A percentile compares a stretch with the other conserved stretches of the same genome.
Conservation (phyloP, 495 filamentous ascomycete genomes). For the Tirmania nivea region DNA sequence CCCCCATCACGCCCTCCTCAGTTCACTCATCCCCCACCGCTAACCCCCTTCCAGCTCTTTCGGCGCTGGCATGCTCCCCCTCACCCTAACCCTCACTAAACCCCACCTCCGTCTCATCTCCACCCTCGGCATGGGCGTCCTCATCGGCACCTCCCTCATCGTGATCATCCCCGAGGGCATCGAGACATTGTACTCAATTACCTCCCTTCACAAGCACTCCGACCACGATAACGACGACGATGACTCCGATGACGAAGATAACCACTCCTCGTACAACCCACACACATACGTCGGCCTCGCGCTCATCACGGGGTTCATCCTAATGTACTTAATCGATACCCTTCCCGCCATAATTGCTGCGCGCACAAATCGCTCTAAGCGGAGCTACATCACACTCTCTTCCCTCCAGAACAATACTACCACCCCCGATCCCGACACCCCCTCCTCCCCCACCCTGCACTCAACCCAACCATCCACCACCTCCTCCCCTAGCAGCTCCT, state of each 20-base stretch:
- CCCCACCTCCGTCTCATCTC: slow-evolving; percentile 76
- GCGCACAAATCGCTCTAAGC: slow-evolving; percentile 25
- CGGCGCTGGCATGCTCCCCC: slow-evolving; percentile 74
- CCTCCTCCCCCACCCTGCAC: slow-evolving; percentile 18
- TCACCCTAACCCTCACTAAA: slow-evolving; percentile 74
- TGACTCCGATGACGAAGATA: slow-evolving; percentile 7
- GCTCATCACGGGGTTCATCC: slow-evolving; percentile 67
- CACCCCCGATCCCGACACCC: slow-evolving; percentile 12
- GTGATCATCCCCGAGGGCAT: slow-evolving; percentile 96
- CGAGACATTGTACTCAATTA: slow-evolving; percentile 49
- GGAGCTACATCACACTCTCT: slow-evolving; percentile 61
- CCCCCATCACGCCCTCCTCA: not conserved
- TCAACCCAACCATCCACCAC: slow-evolving; percentile 17
- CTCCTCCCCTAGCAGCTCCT: slow-evolving; percentile 4
- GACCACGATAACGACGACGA: slow-evolving; percentile 9
- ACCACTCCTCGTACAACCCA: slow-evolving; percentile 7
- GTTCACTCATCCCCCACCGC: not conserved
- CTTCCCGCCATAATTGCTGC: slow-evolving; percentile 37
- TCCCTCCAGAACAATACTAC: slow-evolving; percentile 30
- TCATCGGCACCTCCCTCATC: slow-evolving; percentile 85
- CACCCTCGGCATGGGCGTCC: slow-evolving; percentile 77
- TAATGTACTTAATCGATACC: slow-evolving; percentile 94
- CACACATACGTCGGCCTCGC: slow-evolving; percentile 50
- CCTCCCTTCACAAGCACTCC: slow-evolving; percentile 5
- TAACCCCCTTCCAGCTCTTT: slow-evolving; percentile 47